Conservation (phyloP, 306 rosid genomes). For the Vicia sativa region DNA sequence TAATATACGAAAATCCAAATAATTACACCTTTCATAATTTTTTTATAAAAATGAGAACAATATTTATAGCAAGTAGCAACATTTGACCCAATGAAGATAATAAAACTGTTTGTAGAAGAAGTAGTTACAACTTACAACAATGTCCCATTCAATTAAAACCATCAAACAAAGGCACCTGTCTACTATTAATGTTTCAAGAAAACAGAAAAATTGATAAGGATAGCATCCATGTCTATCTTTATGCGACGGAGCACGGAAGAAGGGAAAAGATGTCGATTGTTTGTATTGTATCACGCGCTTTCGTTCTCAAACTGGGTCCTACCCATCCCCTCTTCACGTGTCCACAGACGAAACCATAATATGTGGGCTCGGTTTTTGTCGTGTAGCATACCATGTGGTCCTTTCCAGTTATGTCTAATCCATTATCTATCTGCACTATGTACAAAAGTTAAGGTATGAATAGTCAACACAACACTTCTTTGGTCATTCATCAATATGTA, state of each 20-base stretch:
- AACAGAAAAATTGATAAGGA: slow-evolving; percentile 24
- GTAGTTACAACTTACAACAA: background rate
- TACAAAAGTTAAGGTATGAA: background rate
- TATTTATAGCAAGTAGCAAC: background rate
- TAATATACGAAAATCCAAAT: no score
- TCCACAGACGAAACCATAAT: slow-evolving; percentile 35
- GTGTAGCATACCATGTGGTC: slow-evolving; percentile 50
- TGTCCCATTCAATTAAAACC: background rate
- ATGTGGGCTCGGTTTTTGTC: slow-evolving; percentile 51
- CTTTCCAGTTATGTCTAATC: slow-evolving; percentile 38
- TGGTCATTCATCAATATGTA: background rate
- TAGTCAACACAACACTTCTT: slow-evolving; percentile 31
- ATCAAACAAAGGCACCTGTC: background rate
- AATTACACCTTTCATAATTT: no score
- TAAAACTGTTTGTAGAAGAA: background rate
- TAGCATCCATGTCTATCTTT: slow-evolving; percentile 4
- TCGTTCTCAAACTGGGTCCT: slow-evolving; percentile 51
- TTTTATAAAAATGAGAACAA: no score
- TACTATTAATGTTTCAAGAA: background rate
- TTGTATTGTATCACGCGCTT: slow-evolving; percentile 37
- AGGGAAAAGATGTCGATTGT: slow-evolving; percentile 35
- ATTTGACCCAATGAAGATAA: background rate
- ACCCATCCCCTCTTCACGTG: slow-evolving; percentile 55
- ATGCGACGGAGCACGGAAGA: background rate
- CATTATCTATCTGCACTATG: no score